Percentiles rank a stretch among this genome's conserved stretches.
Conservation (phyloP, 2,329 filamentous ascomycete species). For the Elsinoe australis region DNA sequence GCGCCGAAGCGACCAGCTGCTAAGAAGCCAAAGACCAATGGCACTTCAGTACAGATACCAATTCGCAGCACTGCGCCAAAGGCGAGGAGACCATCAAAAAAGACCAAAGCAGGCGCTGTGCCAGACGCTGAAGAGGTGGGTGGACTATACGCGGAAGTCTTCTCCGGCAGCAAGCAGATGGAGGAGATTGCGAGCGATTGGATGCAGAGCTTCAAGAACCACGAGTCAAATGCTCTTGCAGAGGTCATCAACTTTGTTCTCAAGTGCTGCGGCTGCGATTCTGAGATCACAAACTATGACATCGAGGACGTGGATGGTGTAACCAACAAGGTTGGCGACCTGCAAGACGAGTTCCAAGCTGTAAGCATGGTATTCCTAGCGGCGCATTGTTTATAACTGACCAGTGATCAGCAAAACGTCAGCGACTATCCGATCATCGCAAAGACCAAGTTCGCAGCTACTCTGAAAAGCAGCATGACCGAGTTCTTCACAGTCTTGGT, state of each 20-base stretch:
- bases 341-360: slow-evolving; percentile 82
- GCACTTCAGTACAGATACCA: slow-evolving; percentile 45
- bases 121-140: slow-evolving; percentile 46
- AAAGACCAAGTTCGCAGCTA: slow-evolving; percentile 64
- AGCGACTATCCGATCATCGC: slow-evolving; percentile 89
- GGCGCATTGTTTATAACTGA: slow-evolving; percentile 11
- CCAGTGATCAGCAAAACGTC: slow-evolving; percentile 54
- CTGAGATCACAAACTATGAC: slow-evolving; percentile 71
- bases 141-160: slow-evolving; percentile 55
- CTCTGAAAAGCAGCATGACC: slow-evolving; percentile 69
- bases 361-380: slow-evolving; percentile 40
- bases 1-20: slow-evolving; percentile 33
- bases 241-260: slow-evolving; percentile 57
- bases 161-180: slow-evolving; percentile 46
- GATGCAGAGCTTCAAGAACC: slow-evolving; percentile 49
- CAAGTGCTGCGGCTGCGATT: slow-evolving; percentile 68
- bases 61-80: slow-evolving; percentile 45
- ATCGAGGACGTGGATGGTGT: slow-evolving; percentile 86
- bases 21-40: slow-evolving; percentile 51
- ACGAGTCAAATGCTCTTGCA: slow-evolving; percentile 48
- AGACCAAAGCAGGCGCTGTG: slow-evolving; percentile 45
- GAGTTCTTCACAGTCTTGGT: slow-evolving; percentile 74
- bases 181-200: slow-evolving; percentile 53
- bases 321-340: slow-evolving; percentile 65
- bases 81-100: slow-evolving; percentile 42